Conservation (phyloP, 2,329 filamentous ascomycete genomes). For the Exophiala bonariae region DNA sequence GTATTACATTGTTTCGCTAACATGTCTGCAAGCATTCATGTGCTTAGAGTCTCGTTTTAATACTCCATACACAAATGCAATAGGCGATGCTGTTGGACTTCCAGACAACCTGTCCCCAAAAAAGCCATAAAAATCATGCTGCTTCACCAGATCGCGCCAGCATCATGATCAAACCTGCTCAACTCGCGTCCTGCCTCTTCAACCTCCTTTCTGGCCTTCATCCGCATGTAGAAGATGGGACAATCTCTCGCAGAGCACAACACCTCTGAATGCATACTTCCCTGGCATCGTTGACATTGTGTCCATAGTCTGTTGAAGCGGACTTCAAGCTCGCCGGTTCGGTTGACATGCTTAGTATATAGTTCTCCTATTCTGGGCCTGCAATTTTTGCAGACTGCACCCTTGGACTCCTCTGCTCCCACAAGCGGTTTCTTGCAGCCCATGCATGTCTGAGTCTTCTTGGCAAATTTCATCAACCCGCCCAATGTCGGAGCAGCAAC, state of each 20-base stretch:
- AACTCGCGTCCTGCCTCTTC: conserved; percentile 93
- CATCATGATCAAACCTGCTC: conserved; percentile 82
- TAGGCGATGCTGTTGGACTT: too few relatives aligned
- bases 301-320: conserved; percentile 93
- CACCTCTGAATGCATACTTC: conserved; percentile 96
- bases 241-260: conserved; percentile 97
- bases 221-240: conserved; percentile 99
- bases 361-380: conserved; percentile 83
- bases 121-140: too few relatives aligned
- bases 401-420: conserved; percentile 73
- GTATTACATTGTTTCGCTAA: too few relatives aligned
- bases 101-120: too few relatives aligned
- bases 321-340: conserved; percentile 89
- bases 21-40: too few relatives aligned
- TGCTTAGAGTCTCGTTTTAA: too few relatives aligned
- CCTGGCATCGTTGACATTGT: conserved; percentile 96
- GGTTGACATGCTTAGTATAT: conserved; percentile 86
- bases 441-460: conserved; percentile 98
- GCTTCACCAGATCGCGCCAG: conserved; percentile 46
- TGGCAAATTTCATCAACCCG: conserved; percentile 96
- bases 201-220: conserved; percentile 99
- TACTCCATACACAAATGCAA: too few relatives aligned
- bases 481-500: conserved; percentile 89
- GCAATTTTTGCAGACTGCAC: conserved; percentile 87
- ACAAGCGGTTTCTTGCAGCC: conserved; percentile 96